Evolutionary conservation across 1,139 yeast species (phyloP).

Genomic region (Kluyveromyces sp.): DNA sequence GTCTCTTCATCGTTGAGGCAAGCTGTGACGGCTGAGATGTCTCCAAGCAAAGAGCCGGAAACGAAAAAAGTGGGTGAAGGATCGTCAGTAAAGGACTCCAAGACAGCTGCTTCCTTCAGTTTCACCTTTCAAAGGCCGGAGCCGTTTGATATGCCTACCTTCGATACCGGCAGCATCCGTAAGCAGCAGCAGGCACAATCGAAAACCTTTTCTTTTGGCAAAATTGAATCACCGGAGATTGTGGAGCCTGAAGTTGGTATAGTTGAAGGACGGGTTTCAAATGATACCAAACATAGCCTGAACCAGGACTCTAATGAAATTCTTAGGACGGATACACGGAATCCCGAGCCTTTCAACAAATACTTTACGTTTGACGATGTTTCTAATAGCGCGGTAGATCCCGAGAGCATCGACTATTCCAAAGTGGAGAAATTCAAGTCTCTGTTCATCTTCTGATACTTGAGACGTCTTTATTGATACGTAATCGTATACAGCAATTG

Average conservation of each 20-base stretch:
- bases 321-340: neutral
- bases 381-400: conserved; percentile 17
- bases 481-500: no score
- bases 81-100: neutral
- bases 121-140: conserved; percentile 11
- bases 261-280: neutral
- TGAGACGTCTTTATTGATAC: no score
- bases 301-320: neutral
- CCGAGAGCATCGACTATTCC: conserved; percentile 14
- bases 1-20: conserved; percentile 35
- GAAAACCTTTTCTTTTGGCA: neutral
- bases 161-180: neutral
- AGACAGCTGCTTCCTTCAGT: conserved; percentile 8
- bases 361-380: conserved; percentile 20
- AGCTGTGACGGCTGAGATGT: conserved; percentile 21
- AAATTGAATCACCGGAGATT: neutral
- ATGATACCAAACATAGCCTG: neutral
- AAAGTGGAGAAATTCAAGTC: conserved; percentile 20
- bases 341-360: neutral
- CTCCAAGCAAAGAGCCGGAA: conserved; percentile 10
- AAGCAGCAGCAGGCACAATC: neutral
- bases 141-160: conserved; percentile 1
- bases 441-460: conserved; percentile 10
- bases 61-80: conserved; percentile 8
- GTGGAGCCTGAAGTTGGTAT: neutral